These are phyloP conservation scores for Kluyveromyces nonfermentans DNA, from an alignment of 805 yeast species.

Conservation along the genomic window DNA sequence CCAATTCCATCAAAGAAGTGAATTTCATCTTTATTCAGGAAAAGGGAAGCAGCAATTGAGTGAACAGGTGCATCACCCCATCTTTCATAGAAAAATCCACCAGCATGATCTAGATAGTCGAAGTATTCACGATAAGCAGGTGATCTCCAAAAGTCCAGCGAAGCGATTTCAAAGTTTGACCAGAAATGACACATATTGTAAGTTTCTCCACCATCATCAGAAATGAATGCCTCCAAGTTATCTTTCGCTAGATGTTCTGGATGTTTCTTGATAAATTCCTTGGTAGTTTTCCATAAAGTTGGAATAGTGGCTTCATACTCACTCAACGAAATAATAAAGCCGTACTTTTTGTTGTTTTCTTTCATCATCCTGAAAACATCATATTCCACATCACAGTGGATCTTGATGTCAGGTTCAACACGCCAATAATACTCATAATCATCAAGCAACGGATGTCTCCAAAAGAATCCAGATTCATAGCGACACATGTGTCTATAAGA, in stretches of 20 bases:
- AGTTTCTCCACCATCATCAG: slow-evolving; percentile 51
- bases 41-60: slow-evolving; percentile 60
- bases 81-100: slow-evolving; percentile 79
- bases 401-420: slow-evolving; percentile 59
- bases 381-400: slow-evolving; percentile 50
- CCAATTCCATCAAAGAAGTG: slow-evolving; percentile 72
- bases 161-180: slow-evolving; percentile 72
- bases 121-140: slow-evolving; percentile 50
- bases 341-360: slow-evolving; percentile 47
- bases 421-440: slow-evolving; percentile 69
- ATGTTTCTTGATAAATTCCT: slow-evolving; percentile 36
- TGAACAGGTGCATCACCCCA: slow-evolving; percentile 97
- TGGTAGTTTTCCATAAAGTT: slow-evolving; percentile 48
- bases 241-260: slow-evolving; percentile 36
- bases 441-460: slow-evolving; percentile 45
- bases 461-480: slow-evolving; percentile 46
- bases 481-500: slow-evolving; percentile 63
- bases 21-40: slow-evolving; percentile 46
- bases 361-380: slow-evolving; percentile 57
- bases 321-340: slow-evolving; percentile 56
- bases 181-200: slow-evolving; percentile 77
- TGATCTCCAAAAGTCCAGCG: slow-evolving; percentile 57
- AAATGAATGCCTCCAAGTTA: slow-evolving; percentile 53
- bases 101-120: slow-evolving; percentile 50
- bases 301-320: slow-evolving; percentile 57